Evolutionary conservation across 2,329 filamentous ascomycete species (phyloP).

Genomic region (Penicillium polonicum): DNA sequence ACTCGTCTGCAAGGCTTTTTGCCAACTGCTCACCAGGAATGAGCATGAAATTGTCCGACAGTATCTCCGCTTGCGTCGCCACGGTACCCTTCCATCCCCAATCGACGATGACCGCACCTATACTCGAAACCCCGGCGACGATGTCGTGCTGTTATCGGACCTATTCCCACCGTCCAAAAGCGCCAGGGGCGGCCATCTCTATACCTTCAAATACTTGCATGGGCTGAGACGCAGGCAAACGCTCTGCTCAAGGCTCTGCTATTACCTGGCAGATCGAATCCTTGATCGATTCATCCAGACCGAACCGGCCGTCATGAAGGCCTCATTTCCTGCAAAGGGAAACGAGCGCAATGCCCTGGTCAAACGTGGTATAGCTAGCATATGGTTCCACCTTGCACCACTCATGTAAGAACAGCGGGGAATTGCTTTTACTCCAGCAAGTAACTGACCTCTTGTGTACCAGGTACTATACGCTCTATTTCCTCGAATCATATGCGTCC

Average conservation of each 20-base stretch:
- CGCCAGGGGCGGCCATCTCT: conserved; percentile 38
- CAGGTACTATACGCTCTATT: conserved; percentile 45
- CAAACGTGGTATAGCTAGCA: conserved; percentile 33
- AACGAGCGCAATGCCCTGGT: conserved; percentile 35
- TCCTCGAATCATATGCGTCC: conserved; percentile 41
- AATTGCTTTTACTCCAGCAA: not conserved
- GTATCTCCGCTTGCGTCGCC: conserved; percentile 43
- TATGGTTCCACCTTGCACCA: conserved; percentile 43
- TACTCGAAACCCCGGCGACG: conserved; percentile 44
- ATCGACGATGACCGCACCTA: conserved; percentile 37
- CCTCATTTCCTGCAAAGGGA: conserved; percentile 33
- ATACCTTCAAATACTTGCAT: conserved; percentile 43
- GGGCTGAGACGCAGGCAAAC: conserved; percentile 39
- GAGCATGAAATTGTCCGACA: conserved; percentile 43
- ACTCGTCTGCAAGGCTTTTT: conserved; percentile 42
- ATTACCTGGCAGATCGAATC: conserved; percentile 44
- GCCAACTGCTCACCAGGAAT: conserved; percentile 36
- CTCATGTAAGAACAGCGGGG: conserved; percentile 35
- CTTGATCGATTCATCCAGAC: conserved; percentile 40
- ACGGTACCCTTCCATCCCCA: conserved; percentile 44
- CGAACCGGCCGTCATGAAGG: conserved; percentile 33
- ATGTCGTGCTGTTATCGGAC: conserved; percentile 46
- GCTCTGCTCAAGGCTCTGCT: conserved; percentile 40
- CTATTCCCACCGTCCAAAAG: conserved; percentile 42
- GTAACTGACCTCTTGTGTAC: not conserved